Evolutionary conservation across 495 filamentous ascomycete species (phyloP).

Genomic region (Parachaetomium inaequale): DNA sequence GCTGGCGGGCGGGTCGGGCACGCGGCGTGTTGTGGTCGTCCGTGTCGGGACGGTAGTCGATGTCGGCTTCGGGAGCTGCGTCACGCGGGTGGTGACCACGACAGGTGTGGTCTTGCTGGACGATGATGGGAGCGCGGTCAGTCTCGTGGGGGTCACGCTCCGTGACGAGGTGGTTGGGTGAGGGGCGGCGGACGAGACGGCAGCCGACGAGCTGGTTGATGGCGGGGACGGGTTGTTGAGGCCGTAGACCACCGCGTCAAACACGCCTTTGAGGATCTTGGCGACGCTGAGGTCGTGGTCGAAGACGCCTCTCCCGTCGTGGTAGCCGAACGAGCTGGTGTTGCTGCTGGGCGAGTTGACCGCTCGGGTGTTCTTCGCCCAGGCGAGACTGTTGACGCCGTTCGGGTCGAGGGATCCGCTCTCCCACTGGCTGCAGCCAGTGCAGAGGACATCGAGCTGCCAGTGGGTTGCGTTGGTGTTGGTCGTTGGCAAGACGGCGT

Average conservation of each 20-base stretch:
- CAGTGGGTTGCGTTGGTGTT: slow-evolving; percentile 47
- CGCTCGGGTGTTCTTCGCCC: slow-evolving; percentile 25
- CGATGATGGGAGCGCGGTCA: neutral
- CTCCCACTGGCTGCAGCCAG: slow-evolving; percentile 42
- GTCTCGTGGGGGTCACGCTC: neutral
- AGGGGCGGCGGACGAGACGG: neutral
- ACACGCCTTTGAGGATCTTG: slow-evolving; percentile 30
- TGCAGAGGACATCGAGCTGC: slow-evolving; percentile 46
- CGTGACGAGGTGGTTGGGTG: neutral
- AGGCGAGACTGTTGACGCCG: slow-evolving; percentile 28
- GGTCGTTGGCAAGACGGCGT: slow-evolving; percentile 44
- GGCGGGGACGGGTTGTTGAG: neutral
- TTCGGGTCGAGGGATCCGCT: slow-evolving; percentile 32
- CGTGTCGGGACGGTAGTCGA: too few species aligned
- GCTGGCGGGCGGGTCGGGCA: neutral
- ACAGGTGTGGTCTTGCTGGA: neutral
- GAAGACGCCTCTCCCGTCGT: slow-evolving; percentile 27
- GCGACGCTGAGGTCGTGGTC: slow-evolving; percentile 31
- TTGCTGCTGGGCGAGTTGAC: slow-evolving; percentile 26
- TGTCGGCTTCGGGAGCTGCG: neutral
- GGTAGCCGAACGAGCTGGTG: slow-evolving; percentile 27
- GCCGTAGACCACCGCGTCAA: slow-evolving; percentile 30
- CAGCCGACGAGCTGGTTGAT: neutral
- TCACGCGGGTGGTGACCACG: neutral
- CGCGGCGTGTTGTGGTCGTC: neutral